A percentile compares a stretch with the other conserved stretches of the same genome.
phyloP scores from a whole-genome alignment of 108 stramenopile species.

The Aureococcus anophagefferens region DNA sequence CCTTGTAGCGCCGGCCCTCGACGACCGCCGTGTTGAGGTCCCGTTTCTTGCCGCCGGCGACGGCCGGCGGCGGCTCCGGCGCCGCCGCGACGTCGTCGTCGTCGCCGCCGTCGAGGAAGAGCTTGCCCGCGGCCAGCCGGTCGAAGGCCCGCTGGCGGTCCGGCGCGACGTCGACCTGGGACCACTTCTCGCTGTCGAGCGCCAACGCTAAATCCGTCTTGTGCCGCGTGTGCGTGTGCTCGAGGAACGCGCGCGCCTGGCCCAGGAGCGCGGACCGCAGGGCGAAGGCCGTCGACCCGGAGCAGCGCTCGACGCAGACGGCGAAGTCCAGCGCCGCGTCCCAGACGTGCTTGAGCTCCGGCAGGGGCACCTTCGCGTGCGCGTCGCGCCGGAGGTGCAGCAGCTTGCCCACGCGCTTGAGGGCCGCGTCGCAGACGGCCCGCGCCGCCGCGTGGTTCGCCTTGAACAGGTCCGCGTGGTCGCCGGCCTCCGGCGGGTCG shows the following conservation, averaged over 20 bases:
- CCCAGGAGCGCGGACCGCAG: conserved; percentile 73
- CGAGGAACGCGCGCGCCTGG: conserved; percentile 83
- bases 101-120: background rate
- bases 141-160: conserved; percentile 33
- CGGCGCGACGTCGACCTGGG: conserved; percentile 62
- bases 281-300: conserved; percentile 62
- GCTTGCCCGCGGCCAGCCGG: conserved; percentile 21
- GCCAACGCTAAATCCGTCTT: conserved; percentile 71
- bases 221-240: conserved; percentile 74
- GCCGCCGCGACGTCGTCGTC: conserved; percentile 1
- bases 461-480: background rate
- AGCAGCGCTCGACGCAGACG: conserved; percentile 53
- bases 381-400: conserved; percentile 69
- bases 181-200: conserved; percentile 86
- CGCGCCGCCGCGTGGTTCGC: background rate
- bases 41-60: conserved; percentile 28
- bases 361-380: conserved; percentile 59
- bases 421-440: background rate
- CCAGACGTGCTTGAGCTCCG: conserved; percentile 76
- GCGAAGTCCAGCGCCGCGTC: conserved; percentile 64
- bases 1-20: conserved; percentile 69
- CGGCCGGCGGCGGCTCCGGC: background rate
- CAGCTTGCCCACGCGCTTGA: conserved; percentile 65
- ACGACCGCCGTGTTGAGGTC: conserved; percentile 60
- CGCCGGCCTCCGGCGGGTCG: background rate